phyloP scores from a whole-genome alignment of 352 stramenopile species.

The Phytophthora constricta region DNA sequence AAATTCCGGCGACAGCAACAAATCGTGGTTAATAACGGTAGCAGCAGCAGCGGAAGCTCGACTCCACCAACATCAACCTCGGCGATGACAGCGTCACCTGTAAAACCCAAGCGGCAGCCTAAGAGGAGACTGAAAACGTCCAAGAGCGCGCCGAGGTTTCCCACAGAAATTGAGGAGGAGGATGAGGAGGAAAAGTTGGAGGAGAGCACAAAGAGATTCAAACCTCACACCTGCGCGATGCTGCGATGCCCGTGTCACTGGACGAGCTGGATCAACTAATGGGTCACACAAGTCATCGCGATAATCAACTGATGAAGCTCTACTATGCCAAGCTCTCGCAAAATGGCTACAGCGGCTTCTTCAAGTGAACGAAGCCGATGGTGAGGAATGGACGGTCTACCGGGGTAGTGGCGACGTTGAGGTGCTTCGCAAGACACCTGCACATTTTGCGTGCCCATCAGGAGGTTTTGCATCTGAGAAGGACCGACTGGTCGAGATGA shows the following conservation, averaged over 20 bases:
- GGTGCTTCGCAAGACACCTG: constrained; percentile 49
- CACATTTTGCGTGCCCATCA: constrained; percentile 36
- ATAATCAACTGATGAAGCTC: constrained; percentile 76
- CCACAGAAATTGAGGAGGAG: constrained; percentile 41
- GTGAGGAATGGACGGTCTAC: constrained; percentile 59
- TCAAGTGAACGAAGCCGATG: constrained; percentile 40
- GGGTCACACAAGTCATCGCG: constrained; percentile 61
- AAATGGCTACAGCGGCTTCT: constrained; percentile 64
- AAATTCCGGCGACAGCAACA: constrained; percentile 57
- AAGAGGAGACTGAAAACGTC: constrained; percentile 69
- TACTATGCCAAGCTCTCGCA: constrained; percentile 76
- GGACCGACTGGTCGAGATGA: constrained; percentile 79
- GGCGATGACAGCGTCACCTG: constrained; percentile 31
- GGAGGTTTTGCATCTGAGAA: constrained; percentile 38
- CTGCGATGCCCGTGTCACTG: constrained; percentile 40
- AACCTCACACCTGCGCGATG: constrained; percentile 23
- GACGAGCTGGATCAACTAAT: constrained; percentile 70
- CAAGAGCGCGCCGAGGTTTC: constrained; percentile 37
- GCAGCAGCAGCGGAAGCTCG: constrained; percentile 26
- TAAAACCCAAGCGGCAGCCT: constrained; percentile 18
- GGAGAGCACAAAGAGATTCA: constrained; percentile 21
- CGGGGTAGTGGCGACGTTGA: constrained; percentile 36
- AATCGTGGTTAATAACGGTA: constrained; percentile 40
- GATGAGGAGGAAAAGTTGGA: constrained; percentile 33
- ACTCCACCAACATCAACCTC: constrained; percentile 33